Evolutionary conservation across 2,329 filamentous ascomycete genomes (phyloP), one percentile per base, ranked within the genome.

Genomic region (Aspergillus caelatus): DNA sequence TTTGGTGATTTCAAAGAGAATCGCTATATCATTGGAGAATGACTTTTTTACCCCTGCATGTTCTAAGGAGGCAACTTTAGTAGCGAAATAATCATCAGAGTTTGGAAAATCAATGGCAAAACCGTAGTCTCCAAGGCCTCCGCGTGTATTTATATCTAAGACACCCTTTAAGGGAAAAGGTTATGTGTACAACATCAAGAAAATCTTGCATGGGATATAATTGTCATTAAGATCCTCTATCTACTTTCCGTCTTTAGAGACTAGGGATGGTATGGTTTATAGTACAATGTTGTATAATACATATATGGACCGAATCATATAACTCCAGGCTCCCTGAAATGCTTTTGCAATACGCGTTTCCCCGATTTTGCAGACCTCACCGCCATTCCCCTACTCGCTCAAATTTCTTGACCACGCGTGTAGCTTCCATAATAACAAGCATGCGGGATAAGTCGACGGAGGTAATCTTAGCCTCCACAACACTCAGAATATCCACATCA

Each of bases 381-480:
- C 56, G 52, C 75, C 75, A 77, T 55, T 77, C 75, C 1, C 75
- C 75, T 23, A 69, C 70, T 28, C 77, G 70, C 62, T 75, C 65
- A 63, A 76, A 79, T 12, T 68, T 63, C 62, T 71, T 76, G 8
- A 78, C 63, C 43, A 77, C 68, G 41, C 67, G 45, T 32, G 70
- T 72, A n/a, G 72, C 72, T 56, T 79, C 74, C 73, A 79, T 70
- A 34, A 68, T 65, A 34, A 79, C 76, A 28, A 75, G 48, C 54
- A 69, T 55, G 11, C 62, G 68, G 3, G 74, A 70, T 68, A 78
- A 67, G 70, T 79, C 74, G 14, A 79, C 72, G 16, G 67, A 67
- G 0, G 66, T 70, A 28, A 79, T 75, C 57, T 69, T 74, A 2
- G 76, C 77, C 58, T 79, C 74, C 41, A 79, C 76, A 4, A 74